phyloP scores from a whole-genome alignment of 2,329 filamentous ascomycete genomes.

The Talaromyces pinophilus region DNA sequence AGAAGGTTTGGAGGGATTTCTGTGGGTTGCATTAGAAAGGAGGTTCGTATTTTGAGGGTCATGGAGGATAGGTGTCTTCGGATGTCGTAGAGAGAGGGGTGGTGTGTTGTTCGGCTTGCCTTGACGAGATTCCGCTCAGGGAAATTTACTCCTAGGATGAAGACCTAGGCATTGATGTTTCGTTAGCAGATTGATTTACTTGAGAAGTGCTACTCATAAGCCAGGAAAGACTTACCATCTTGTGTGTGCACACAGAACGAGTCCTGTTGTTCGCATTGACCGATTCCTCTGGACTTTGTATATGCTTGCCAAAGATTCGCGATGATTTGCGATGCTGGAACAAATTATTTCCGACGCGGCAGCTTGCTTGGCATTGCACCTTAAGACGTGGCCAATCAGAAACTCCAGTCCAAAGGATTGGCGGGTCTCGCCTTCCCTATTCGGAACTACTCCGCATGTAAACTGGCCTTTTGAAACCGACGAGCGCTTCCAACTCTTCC shows the following conservation, averaged over 20 bases:
- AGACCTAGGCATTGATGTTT: slow-evolving; percentile 59
- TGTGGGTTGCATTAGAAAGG: slow-evolving; percentile 24
- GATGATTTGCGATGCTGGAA: slow-evolving; percentile 27
- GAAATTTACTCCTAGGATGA: slow-evolving; percentile 86
- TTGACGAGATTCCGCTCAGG: slow-evolving; percentile 78
- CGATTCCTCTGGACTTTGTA: not conserved
- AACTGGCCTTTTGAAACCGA: slow-evolving; percentile 21
- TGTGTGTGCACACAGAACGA: not conserved
- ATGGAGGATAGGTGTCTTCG: not conserved
- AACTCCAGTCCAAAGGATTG: slow-evolving; percentile 26
- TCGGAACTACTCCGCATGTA: slow-evolving; percentile 21
- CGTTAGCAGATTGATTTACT: not conserved
- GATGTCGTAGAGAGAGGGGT: slow-evolving; percentile 2
- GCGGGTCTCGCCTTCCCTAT: slow-evolving; percentile 24
- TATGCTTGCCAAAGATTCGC: not conserved
- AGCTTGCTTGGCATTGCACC: slow-evolving; percentile 1
- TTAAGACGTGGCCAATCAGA: slow-evolving; percentile 13
- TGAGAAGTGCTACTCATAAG: not conserved
- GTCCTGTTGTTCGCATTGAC: not conserved
- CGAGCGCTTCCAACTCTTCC: slow-evolving; percentile 23
- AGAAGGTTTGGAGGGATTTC: slow-evolving; percentile 75
- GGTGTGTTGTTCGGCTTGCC: slow-evolving; percentile 52
- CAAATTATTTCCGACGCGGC: slow-evolving; percentile 36
- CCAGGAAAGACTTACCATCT: slow-evolving; percentile 15
- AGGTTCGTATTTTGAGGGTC: slow-evolving; percentile 5